phyloP scores from a whole-genome alignment of 1,139 yeast genomes.

The Hemisphaericaspora lyxosophila region DNA sequence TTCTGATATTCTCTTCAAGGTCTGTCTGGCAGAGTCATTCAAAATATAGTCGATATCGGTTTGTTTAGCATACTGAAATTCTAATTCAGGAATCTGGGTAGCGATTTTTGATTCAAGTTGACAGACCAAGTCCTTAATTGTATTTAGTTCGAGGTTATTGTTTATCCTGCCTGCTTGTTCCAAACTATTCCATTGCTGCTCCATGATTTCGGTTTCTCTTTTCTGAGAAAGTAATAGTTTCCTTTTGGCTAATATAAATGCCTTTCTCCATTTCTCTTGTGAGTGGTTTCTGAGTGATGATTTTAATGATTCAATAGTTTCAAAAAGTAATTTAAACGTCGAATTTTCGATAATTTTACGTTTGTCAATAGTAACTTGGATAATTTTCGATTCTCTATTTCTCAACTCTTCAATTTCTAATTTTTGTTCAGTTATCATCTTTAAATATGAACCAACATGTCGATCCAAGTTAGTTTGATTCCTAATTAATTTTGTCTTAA shows the following conservation, averaged over 20 bases:
- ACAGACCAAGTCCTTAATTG: constrained; percentile 22
- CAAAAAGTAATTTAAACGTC: constrained; percentile 39
- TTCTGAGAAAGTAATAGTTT: constrained; percentile 49
- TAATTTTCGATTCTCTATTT: constrained; percentile 47
- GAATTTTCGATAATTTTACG: constrained; percentile 31
- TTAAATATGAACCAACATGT: constrained; percentile 84
- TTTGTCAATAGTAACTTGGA: constrained; percentile 33
- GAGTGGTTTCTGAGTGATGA: constrained; percentile 39
- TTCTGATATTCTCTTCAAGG: constrained; percentile 46
- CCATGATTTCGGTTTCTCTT: constrained; percentile 35
- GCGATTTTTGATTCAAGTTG: constrained; percentile 29
- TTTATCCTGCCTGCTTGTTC: constrained; percentile 12
- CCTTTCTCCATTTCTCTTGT: constrained; percentile 47
- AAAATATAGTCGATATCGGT: constrained; percentile 54
- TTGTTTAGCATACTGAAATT: constrained; percentile 46
- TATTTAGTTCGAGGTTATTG: constrained; percentile 1
- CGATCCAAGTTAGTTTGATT: constrained; percentile 77
- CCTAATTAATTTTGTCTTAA: constrained; percentile 74
- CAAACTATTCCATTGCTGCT: constrained; percentile 6
- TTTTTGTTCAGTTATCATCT: constrained; percentile 82
- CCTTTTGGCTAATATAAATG: constrained; percentile 58
- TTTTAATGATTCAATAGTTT: constrained; percentile 39
- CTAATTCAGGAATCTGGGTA: constrained; percentile 50
- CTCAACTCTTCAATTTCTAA: constrained; percentile 73
- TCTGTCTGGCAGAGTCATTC: constrained; percentile 40